Evolutionary conservation across 1,284 basidiomycete species (phyloP).

Genomic region (Mycena citricolor): DNA sequence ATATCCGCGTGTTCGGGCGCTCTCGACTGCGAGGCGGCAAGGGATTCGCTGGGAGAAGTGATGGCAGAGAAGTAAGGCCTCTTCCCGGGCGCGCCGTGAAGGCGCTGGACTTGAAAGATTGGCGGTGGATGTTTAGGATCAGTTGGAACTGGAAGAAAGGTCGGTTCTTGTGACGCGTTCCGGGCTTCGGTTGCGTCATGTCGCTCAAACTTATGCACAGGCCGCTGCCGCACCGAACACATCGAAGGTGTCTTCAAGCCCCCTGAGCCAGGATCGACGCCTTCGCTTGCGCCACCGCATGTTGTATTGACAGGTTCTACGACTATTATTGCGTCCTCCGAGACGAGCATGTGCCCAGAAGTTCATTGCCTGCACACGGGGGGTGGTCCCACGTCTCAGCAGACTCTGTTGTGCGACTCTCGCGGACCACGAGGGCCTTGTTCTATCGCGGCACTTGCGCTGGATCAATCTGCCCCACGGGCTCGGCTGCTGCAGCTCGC

Average conservation of each 20-base stretch:
- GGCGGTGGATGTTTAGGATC: slow-evolving; percentile 85
- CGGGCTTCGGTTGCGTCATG: slow-evolving; percentile 1
- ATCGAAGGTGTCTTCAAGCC: slow-evolving; percentile 24
- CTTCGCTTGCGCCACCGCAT: slow-evolving; percentile 27
- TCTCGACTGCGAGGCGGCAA: slow-evolving; percentile 62
- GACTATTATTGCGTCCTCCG: slow-evolving; percentile 39
- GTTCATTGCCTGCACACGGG: slow-evolving; percentile 31
- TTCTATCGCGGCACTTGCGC: slow-evolving; percentile 57
- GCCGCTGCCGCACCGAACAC: slow-evolving; percentile 54
- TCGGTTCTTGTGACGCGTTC: slow-evolving; percentile 31
- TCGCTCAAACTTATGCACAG: slow-evolving; percentile 48
- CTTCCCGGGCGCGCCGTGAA: slow-evolving; percentile 52
- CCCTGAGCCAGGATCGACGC: slow-evolving; percentile 2
- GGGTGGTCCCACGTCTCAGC: slow-evolving; percentile 35
- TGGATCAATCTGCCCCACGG: slow-evolving; percentile 66
- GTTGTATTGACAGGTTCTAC: slow-evolving; percentile 43
- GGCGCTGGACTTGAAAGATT: slow-evolving; percentile 49
- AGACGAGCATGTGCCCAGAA: slow-evolving; percentile 11
- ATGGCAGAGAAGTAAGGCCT: slow-evolving; percentile 58
- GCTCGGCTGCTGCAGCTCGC: slow-evolving; percentile 48
- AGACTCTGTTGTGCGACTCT: slow-evolving; percentile 34
- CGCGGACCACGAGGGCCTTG: slow-evolving; percentile 26
- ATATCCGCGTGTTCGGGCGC: slow-evolving; percentile 62
- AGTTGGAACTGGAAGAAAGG: slow-evolving; percentile 78
- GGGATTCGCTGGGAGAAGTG: slow-evolving; percentile 55